Percentiles rank a stretch among this genome's conserved stretches.
Evolutionary conservation across 1,284 basidiomycete species (phyloP).

Genomic region (Ustilago hordei): DNA sequence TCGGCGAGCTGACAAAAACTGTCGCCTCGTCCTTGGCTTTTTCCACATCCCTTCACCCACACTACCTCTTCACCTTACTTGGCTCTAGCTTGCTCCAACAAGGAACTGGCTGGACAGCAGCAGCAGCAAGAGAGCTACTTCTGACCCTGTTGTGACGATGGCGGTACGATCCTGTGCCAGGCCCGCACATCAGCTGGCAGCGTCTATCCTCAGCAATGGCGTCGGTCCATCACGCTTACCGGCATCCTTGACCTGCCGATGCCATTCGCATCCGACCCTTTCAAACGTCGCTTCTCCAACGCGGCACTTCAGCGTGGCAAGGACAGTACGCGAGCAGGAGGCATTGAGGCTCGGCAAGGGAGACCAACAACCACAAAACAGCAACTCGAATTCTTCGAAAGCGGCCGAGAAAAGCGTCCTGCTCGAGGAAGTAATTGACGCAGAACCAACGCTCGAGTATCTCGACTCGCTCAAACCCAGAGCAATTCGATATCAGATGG

Average conservation of each 20-base stretch:
- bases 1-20: slow-evolving; percentile 5
- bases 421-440: slow-evolving; percentile 30
- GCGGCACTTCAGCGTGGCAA: slow-evolving; percentile 17
- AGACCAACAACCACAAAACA: background rate
- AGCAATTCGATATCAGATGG: background rate
- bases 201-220: slow-evolving; percentile 21
- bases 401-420: slow-evolving; percentile 11
- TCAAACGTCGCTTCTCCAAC: background rate
- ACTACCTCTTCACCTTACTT: background rate
- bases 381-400: background rate
- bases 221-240: slow-evolving; percentile 37
- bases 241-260: slow-evolving; percentile 13
- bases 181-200: slow-evolving; percentile 35
- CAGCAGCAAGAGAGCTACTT: background rate
- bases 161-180: slow-evolving; percentile 27
- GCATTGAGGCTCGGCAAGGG: background rate
- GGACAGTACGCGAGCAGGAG: background rate
- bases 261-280: slow-evolving; percentile 4
- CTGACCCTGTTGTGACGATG: slow-evolving; percentile 11
- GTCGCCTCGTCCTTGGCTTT: background rate
- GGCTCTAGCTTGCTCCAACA: background rate
- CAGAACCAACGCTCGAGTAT: slow-evolving; percentile 41
- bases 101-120: background rate
- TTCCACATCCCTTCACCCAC: background rate
- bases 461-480: slow-evolving; percentile 48